Evolutionary conservation across 2,329 filamentous ascomycete species (phyloP).

Genomic region (Penicillium thymicola): DNA sequence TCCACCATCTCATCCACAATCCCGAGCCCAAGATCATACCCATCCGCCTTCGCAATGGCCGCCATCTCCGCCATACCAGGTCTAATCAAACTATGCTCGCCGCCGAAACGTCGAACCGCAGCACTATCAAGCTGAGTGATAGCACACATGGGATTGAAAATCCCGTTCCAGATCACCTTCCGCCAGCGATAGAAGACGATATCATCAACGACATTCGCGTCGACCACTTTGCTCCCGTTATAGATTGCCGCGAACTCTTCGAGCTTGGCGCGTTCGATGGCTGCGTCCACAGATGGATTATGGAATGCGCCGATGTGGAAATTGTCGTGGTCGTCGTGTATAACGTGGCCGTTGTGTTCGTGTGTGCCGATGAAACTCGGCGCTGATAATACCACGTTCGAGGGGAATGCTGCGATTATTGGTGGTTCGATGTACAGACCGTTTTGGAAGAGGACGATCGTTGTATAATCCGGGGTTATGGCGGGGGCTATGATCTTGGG

Average conservation of each 20-base stretch:
- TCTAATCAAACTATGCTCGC: constrained; percentile 42
- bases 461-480: constrained; percentile 50
- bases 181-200: constrained; percentile 31
- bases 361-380: constrained; percentile 53
- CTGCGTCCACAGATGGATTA: constrained; percentile 22
- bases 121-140: constrained; percentile 52
- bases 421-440: constrained; percentile 62
- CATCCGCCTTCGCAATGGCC: constrained; percentile 13
- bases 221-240: constrained; percentile 45
- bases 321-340: constrained; percentile 53
- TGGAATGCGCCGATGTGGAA: constrained; percentile 52
- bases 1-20: constrained; percentile 14
- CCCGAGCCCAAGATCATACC: constrained; percentile 8
- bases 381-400: constrained; percentile 53
- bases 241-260: constrained; percentile 50
- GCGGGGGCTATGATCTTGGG: constrained; percentile 39
- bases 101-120: constrained; percentile 44
- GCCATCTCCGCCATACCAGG: constrained; percentile 50
- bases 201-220: constrained; percentile 36
- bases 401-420: constrained; percentile 49
- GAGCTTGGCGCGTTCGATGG: neutral
- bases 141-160: constrained; percentile 53
- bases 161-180: constrained; percentile 51
- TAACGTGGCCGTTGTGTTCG: constrained; percentile 50
- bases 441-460: constrained; percentile 60